Evolutionary conservation across 129 eudicot genomes (phyloP).

Genomic region (Artemisia argyi): DNA sequence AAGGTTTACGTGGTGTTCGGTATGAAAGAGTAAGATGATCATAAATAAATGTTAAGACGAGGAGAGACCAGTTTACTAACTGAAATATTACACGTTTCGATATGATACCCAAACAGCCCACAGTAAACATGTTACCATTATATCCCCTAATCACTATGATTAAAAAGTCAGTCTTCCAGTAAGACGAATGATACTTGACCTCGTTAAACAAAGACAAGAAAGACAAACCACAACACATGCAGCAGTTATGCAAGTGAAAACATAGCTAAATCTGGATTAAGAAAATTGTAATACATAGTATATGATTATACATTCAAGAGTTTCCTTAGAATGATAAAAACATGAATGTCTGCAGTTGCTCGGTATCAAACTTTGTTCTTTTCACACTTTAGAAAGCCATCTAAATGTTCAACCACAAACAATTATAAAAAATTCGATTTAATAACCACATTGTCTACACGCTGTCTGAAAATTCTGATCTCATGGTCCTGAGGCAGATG

Average conservation of each 20-base stretch:
- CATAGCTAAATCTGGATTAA: conserved; percentile 6
- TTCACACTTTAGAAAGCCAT: conserved; percentile 33
- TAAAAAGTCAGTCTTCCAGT: no score
- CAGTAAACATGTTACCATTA: no score
- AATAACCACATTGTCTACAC: not conserved
- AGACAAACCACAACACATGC: no score
- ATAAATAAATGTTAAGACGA: no score
- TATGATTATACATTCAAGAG: conserved; percentile 25
- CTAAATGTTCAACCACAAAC: conserved; percentile 19
- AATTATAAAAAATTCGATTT: not conserved
- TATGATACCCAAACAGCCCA: no score
- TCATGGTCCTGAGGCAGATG: not conserved
- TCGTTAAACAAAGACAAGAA: no score
- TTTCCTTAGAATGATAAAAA: conserved; percentile 12
- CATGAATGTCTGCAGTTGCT: conserved; percentile 22
- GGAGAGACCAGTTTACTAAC: no score
- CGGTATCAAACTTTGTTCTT: conserved; percentile 19
- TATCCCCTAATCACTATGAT: no score
- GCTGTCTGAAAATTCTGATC: not conserved
- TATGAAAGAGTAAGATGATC: no score
- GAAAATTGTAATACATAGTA: conserved; percentile 5
- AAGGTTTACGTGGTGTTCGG: no score
- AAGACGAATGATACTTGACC: no score
- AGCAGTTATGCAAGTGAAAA: not conserved
- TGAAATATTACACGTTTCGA: no score